These are phyloP conservation scores for Cercospora canescens DNA, from an alignment of 2,329 filamentous ascomycete species.

Conservation along the genomic window DNA sequence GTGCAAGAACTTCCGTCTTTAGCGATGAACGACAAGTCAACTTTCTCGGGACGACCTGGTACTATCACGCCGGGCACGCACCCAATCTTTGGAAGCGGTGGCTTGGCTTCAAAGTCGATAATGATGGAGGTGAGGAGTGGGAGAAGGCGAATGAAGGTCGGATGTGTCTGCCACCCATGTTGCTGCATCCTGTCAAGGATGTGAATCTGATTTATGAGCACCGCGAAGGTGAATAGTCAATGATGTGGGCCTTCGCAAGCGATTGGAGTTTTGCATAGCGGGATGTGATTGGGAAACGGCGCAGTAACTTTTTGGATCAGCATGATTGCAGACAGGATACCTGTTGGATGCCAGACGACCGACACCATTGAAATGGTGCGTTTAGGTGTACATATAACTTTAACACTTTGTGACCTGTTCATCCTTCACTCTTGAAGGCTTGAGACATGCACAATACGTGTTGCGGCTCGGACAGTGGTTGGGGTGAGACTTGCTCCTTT, in stretches of 20 bases:
- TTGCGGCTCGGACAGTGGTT: background rate
- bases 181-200: constrained; percentile 54
- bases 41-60: constrained; percentile 55
- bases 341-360: background rate
- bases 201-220: constrained; percentile 50
- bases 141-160: constrained; percentile 47
- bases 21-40: constrained; percentile 55
- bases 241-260: background rate
- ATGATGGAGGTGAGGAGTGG: constrained; percentile 48
- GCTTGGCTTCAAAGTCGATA: constrained; percentile 56
- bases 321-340: background rate
- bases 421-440: background rate
- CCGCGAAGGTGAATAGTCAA: constrained; percentile 26
- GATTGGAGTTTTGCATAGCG: background rate
- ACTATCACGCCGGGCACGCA: constrained; percentile 54
- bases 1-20: constrained; percentile 51
- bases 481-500: background rate
- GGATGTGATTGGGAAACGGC: background rate
- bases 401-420: background rate
- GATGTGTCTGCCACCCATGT: constrained; percentile 51
- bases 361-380: background rate
- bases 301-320: background rate
- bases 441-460: background rate
- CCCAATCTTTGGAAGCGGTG: constrained; percentile 58
- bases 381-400: background rate